Evolutionary conservation across 257 asterid genomes (phyloP).

Genomic region (Echites panduratus): DNA sequence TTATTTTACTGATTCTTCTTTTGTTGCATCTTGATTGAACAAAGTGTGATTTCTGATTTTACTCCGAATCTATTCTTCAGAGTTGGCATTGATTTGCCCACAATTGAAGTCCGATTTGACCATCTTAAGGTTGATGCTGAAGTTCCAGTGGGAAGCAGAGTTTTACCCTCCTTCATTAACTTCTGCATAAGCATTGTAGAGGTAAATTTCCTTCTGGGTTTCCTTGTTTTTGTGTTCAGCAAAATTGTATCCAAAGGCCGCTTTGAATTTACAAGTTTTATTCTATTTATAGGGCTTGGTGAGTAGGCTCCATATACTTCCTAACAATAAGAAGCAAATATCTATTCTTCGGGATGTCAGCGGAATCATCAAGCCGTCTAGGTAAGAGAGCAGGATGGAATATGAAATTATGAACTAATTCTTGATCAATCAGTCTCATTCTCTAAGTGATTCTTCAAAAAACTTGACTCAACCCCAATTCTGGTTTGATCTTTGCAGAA

Average conservation of each 20-base stretch:
- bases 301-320: slow-evolving; percentile 32
- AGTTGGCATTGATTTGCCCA: slow-evolving; percentile 63
- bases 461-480: background rate
- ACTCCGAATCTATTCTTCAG: slow-evolving; percentile 21
- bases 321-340: slow-evolving; percentile 40
- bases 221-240: too few relatives aligned
- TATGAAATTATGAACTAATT: background rate
- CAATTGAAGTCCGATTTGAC: slow-evolving; percentile 67
- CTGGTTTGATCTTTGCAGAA: slow-evolving; percentile 13
- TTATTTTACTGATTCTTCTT: background rate
- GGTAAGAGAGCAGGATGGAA: slow-evolving; percentile 15
- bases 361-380: slow-evolving; percentile 60
- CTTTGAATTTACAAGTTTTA: background rate
- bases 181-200: slow-evolving; percentile 41
- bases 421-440: background rate
- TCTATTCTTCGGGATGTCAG: slow-evolving; percentile 50
- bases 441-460: background rate
- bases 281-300: slow-evolving; percentile 15
- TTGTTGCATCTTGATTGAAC: background rate
- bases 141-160: slow-evolving; percentile 46
- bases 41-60: background rate
- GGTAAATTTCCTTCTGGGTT: slow-evolving; percentile 25
- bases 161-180: slow-evolving; percentile 49
- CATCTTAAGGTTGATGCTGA: slow-evolving; percentile 53
- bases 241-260: background rate